phyloP scores from a whole-genome alignment of 768 basidiomycete species.

The Podaxis sp. region DNA sequence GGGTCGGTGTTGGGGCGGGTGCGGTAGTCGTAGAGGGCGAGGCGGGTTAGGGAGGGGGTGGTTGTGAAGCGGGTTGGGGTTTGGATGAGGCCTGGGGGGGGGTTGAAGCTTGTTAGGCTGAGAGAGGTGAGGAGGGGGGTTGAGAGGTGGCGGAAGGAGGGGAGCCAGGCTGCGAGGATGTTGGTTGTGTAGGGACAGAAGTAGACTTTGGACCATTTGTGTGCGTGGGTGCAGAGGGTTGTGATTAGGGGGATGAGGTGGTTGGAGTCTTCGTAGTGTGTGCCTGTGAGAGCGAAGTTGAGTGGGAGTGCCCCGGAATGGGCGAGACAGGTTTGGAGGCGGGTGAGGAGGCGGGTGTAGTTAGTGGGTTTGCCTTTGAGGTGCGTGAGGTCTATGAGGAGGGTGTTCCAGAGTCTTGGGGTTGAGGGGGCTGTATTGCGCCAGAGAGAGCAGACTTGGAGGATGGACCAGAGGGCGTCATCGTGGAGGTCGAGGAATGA shows the following conservation, averaged over 20 bases:
- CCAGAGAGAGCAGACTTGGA: conserved; percentile 19
- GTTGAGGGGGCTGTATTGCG: conserved; percentile 13
- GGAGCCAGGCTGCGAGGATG: conserved; percentile 4
- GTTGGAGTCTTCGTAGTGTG: conserved; percentile 5
- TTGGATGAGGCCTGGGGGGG: conserved; percentile 11
- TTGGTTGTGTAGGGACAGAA: conserved; percentile 12
- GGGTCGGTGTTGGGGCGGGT: not conserved
- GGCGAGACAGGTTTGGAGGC: conserved; percentile 5
- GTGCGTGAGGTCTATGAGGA: conserved; percentile 11
- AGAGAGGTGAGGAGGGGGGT: conserved; percentile 6
- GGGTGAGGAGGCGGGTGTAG: conserved; percentile 9
- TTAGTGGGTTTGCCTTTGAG: conserved; percentile 5
- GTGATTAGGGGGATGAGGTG: conserved; percentile 6
- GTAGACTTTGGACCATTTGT: conserved; percentile 10
- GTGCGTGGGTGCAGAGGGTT: not conserved
- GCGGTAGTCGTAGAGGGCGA: conserved; percentile 13
- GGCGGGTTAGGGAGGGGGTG: not conserved
- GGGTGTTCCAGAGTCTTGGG: conserved; percentile 15
- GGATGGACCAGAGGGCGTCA: conserved; percentile 7
- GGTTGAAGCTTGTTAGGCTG: conserved; percentile 6
- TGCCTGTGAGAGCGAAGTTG: conserved; percentile 11
- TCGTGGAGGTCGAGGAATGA: conserved; percentile 7
- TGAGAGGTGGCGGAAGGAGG: conserved; percentile 4
- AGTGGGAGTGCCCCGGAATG: conserved; percentile 10
- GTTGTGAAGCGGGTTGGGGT: conserved; percentile 3